Evolutionary conservation across 768 basidiomycete genomes (phyloP), one percentile per base, ranked within the genome.

Genomic region (Cubamyces lactineus): DNA sequence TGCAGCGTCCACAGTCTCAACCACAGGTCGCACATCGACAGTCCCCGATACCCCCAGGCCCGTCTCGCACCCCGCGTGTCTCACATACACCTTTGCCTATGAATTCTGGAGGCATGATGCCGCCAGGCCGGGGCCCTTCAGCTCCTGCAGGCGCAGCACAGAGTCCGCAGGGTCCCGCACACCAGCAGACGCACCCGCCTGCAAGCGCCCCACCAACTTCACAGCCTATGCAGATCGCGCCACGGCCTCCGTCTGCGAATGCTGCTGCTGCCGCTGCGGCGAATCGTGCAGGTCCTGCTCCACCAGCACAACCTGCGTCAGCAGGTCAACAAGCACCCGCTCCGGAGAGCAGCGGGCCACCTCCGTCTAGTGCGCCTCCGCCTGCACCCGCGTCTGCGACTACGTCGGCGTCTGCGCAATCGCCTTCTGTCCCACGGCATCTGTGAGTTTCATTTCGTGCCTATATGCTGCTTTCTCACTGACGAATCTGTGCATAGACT

Each of bases 1-100:
- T 64, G 43, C 82, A 77, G 64, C 79, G 84, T 42, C 86, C 86
- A 23, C 86, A 83, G 53, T 86, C 86, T 3, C 87, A 87, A 60
- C 85, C 83, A 2, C 84, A 84, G 59, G 75, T 73, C 21, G 53
- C 57, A 3, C 79, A 81, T 43, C 79, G 77, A 48, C 78, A 82
- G 46, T 82, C 34, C 6, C 80, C 83, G 23, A 64, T 64, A 39
- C 61, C 61, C 61, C 69, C 80, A 11, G 79, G 80, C 12, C 75
- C 72, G 54, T 77, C 80, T 23, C 79, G 75, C 43, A 83, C 84
- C 17, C 84, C 84, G n/a, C 80, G 77, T 50, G 69, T 68, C 30
- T 66, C 71, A 51, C 75, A 78, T 40, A 64, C 74, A 15, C 75
- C 75, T 46, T 74, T 79, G 34, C 79, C 69, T 5, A 59, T 60